Percentiles rank a stretch among this genome's conserved stretches.
Evolutionary conservation across 1,284 basidiomycete genomes (phyloP).

Genomic region (Malassezia slooffiae): DNA sequence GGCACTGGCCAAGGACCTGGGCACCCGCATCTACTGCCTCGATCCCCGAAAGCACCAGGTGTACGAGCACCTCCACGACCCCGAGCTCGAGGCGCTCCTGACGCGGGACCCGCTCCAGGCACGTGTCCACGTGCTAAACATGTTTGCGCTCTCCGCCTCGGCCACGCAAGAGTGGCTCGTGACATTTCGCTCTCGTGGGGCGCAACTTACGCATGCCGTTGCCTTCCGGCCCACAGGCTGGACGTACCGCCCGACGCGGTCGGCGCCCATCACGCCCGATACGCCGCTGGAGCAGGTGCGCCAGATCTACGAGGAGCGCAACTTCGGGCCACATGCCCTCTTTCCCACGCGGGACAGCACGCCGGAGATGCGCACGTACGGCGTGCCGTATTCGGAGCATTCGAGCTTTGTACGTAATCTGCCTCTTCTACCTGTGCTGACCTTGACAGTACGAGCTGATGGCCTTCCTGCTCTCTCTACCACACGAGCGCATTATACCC

Average conservation of each 20-base stretch:
- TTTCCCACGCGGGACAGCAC: conserved; percentile 64
- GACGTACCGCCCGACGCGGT: conserved; percentile 62
- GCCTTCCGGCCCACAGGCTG: conserved; percentile 88
- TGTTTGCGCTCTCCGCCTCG: conserved; percentile 67
- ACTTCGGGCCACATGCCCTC: conserved; percentile 61
- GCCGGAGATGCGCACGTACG: conserved; percentile 57
- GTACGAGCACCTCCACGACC: conserved; percentile 38
- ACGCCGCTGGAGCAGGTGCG: conserved; percentile 48
- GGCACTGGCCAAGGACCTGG: conserved; percentile 71
- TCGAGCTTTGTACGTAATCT: conserved; percentile 50
- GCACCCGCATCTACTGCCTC: conserved; percentile 83
- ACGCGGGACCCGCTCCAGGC: conserved; percentile 65
- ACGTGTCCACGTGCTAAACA: conserved; percentile 72
- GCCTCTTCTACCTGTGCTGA: background rate
- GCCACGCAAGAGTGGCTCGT: conserved; percentile 59
- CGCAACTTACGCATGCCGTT: conserved; percentile 62
- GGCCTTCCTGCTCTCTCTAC: conserved; percentile 2
- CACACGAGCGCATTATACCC: conserved; percentile 8
- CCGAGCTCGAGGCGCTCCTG: conserved; percentile 67
- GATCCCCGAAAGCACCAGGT: conserved; percentile 48
- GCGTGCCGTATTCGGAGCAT: conserved; percentile 92
- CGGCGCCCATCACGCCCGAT: conserved; percentile 15
- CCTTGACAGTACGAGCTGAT: conserved; percentile 9
- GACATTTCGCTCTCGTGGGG: conserved; percentile 59
- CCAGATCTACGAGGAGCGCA: conserved; percentile 55